Conservation (phyloP, 176 grass and related monocot species). For the Phyllostachys edulis region DNA sequence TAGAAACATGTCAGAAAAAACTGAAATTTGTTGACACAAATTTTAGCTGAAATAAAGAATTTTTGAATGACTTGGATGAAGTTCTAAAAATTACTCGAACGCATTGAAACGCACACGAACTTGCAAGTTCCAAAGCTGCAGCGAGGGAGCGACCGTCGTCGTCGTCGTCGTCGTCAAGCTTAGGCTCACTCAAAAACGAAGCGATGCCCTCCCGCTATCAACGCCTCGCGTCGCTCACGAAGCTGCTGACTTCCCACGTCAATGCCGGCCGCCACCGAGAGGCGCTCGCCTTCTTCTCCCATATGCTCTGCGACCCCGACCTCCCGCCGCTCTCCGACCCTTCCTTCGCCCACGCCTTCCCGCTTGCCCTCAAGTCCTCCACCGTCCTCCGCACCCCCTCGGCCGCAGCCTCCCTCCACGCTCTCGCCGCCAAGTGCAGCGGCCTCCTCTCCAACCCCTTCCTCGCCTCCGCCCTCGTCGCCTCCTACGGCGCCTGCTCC, state of each 20-base stretch:
- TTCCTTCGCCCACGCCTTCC: slow-evolving; percentile 54
- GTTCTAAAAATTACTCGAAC: no score
- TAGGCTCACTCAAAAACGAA: background rate
- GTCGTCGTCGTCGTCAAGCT: background rate
- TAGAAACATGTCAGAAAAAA: background rate
- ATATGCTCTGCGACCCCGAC: slow-evolving; percentile 46
- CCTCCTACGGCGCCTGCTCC: slow-evolving; percentile 40
- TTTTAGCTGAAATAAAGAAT: no score
- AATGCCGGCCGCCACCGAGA: slow-evolving; percentile 53
- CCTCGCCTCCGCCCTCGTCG: slow-evolving; percentile 55
- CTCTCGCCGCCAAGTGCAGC: slow-evolving; percentile 39
- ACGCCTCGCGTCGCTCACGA: slow-evolving; percentile 53
- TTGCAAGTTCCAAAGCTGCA: background rate
- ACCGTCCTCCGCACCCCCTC: slow-evolving; percentile 39
- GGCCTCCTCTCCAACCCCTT: slow-evolving; percentile 45
- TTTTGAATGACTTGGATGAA: background rate
- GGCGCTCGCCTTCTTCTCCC: slow-evolving; percentile 57
- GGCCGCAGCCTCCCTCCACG: slow-evolving; percentile 36
- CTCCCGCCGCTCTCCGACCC: slow-evolving; percentile 53
- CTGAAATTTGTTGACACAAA: background rate
- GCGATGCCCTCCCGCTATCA: slow-evolving; percentile 36
- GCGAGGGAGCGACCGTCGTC: background rate
- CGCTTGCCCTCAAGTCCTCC: slow-evolving; percentile 67
- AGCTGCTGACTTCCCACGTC: slow-evolving; percentile 44
- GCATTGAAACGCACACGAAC: no score